These are phyloP conservation scores for Leccinum variicolor DNA, from an alignment of 768 basidiomycete species.

Conservation along the genomic window DNA sequence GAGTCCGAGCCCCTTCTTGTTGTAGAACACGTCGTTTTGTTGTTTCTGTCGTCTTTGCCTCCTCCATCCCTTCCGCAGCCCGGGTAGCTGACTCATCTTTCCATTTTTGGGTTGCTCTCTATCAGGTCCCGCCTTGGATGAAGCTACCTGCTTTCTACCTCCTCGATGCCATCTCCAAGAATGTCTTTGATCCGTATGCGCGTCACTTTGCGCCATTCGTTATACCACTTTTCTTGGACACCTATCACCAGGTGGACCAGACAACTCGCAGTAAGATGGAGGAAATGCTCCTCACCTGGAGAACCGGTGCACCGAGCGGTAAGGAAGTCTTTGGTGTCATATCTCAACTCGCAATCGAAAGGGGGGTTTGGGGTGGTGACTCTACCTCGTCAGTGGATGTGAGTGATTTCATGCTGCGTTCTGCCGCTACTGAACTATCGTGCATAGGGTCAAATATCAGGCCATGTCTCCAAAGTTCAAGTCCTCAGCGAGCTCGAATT, in stretches of 20 bases:
- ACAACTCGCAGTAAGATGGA: conserved; percentile 91
- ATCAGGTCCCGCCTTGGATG: conserved; percentile 82
- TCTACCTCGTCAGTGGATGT: conserved; percentile 38
- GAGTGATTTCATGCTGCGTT: conserved; percentile 21
- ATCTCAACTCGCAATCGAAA: conserved; percentile 81
- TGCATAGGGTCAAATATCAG: conserved; percentile 35
- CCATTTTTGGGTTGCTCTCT: conserved; percentile 25
- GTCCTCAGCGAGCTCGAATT: conserved; percentile 84
- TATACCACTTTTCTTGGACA: conserved; percentile 79
- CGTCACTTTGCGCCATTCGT: conserved; percentile 80
- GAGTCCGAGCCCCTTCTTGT: conserved; percentile 29
- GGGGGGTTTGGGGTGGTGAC: conserved; percentile 72
- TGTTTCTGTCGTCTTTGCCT: conserved; percentile 30
- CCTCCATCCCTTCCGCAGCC: conserved; percentile 16
- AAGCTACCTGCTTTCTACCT: conserved; percentile 94
- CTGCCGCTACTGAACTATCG: background rate
- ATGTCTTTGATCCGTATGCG: conserved; percentile 91
- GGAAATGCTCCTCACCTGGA: conserved; percentile 96
- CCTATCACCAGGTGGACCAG: conserved; percentile 84
- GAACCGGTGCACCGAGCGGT: conserved; percentile 76
- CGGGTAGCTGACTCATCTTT: conserved; percentile 65
- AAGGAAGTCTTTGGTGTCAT: conserved; percentile 82
- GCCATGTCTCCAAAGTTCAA: conserved; percentile 66
- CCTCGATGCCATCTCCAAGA: conserved; percentile 95
- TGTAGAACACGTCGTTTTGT: conserved; percentile 22